These are phyloP conservation scores for Marasmius tenuissimus DNA, from an alignment of 1,284 basidiomycete species.

Conservation along the genomic window DNA sequence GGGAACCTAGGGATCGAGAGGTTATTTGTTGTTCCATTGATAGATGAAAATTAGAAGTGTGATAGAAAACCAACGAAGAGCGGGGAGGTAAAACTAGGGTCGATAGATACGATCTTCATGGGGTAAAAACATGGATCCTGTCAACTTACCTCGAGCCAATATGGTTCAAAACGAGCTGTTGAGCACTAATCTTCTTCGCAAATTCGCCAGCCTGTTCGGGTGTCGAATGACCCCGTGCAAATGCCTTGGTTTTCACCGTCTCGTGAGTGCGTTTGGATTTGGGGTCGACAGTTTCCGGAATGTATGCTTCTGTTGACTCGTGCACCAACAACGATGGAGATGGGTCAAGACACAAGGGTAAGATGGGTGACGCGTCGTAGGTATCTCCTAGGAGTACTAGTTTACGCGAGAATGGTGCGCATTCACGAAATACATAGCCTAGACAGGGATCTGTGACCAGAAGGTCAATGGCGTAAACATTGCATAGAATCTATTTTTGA, in stretches of 20 bases:
- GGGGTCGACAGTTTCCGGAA: slow-evolving; percentile 57
- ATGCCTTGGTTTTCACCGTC: slow-evolving; percentile 56
- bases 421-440: slow-evolving; percentile 79
- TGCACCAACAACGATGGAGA: slow-evolving; percentile 65
- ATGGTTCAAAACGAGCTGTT: slow-evolving; percentile 79
- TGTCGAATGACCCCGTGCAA: slow-evolving; percentile 78
- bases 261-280: slow-evolving; percentile 44
- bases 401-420: slow-evolving; percentile 44
- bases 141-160: slow-evolving; percentile 68
- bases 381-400: slow-evolving; percentile 67
- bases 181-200: slow-evolving; percentile 64
- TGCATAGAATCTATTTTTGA: background rate
- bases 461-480: slow-evolving; percentile 7
- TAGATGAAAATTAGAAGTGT: slow-evolving; percentile 1
- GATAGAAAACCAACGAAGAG: background rate
- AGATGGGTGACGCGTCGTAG: slow-evolving; percentile 57
- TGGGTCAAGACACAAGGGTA: slow-evolving; percentile 50
- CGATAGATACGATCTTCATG: no score
- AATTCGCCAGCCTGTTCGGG: slow-evolving; percentile 83
- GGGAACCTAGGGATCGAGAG: slow-evolving; percentile 38
- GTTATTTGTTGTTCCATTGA: slow-evolving; percentile 19
- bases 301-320: slow-evolving; percentile 83
- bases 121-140: background rate
- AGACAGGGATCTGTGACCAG: slow-evolving; percentile 69
- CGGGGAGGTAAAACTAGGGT: no score